Base-by-base conservation (phyloP, 176 grass and related monocot species). In the Lolium multiflorum region DNA sequence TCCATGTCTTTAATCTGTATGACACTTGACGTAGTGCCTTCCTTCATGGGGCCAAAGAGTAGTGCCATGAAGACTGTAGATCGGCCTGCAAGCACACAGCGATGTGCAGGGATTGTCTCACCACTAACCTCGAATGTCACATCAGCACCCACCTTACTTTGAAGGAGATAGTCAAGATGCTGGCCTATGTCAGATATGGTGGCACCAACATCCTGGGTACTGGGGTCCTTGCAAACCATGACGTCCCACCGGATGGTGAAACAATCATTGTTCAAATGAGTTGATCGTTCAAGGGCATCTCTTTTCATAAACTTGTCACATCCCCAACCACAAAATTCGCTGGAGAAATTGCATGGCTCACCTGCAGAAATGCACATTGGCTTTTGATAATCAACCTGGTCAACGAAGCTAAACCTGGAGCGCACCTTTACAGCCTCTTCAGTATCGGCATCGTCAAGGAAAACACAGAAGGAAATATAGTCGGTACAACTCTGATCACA, bases 1-100 rank as follows among this genome's bases (percentile, higher is more conserved):
- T 71, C 39, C 68, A 71, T 71, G 68, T 71, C 68, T 46, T 71
- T 46, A 10, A 71, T 71, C 39, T 71, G 68, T 71, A 71, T 71
- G 18, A 71, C 18, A n/a, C 10, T 71, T 39, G 18, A 21, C 4
- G 18, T 21, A 20, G 4, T n/a, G 39, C 68, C 68, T 38, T 71
- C 68, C 68, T 12, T 21, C 68, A 71, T 71, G 68, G 68, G 39
- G 68, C 68, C 68, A 71, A 71, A 71, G 9, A 71, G 68, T 18
- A 21, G 68, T 5, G 68, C 68, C 9, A 1, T 21, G 18, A 71
- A 71, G 2, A 71, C 68, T 46, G 43, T 71, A 5, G 68, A 71
- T 11, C 68, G 68, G 68, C 10, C 68, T 71, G 39, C 68, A 46
- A 71, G 68, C 39, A 71, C 68, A 21, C 68, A 71, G 4, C 68